phyloP scores from a whole-genome alignment of 148 eudicot species.

The Rhododendron mucronatum region DNA sequence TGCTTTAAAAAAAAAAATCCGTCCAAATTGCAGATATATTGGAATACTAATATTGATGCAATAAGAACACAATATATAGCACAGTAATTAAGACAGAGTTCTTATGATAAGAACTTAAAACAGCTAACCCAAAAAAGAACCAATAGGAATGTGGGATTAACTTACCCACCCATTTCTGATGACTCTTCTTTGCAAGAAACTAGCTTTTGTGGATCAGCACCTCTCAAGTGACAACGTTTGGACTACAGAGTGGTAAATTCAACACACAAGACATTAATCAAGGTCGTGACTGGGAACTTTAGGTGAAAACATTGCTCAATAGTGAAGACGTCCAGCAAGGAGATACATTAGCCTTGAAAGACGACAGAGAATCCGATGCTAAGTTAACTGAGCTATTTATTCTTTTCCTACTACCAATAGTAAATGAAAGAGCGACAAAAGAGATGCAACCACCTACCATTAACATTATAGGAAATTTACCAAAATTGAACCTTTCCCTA shows the following conservation, averaged over 20 bases:
- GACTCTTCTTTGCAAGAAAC: conserved; percentile 63
- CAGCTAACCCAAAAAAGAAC: not conserved
- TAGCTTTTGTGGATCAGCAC: conserved; percentile 47
- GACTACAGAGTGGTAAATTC: conserved; percentile 41
- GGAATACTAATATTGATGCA: not conserved
- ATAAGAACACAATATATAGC: not conserved
- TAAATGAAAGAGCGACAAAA: not conserved
- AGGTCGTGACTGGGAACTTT: not conserved
- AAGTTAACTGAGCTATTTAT: not conserved
- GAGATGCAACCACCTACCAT: conserved; percentile 41
- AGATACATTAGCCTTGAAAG: not conserved
- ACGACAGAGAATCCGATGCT: not conserved
- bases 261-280: conserved; percentile 1
- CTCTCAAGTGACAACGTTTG: conserved; percentile 68
- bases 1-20: not conserved
- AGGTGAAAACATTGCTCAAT: not conserved
- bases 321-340: not conserved
- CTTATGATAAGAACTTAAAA: not conserved
- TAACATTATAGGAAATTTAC: conserved; percentile 81
- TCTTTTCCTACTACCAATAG: not conserved
- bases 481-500: conserved; percentile 51
- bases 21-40: not conserved
- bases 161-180: conserved; percentile 97
- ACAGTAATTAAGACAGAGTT: not conserved
- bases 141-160: conserved; percentile 9